phyloP scores from a whole-genome alignment of 352 stramenopile species.

The Bremia lactucae region DNA sequence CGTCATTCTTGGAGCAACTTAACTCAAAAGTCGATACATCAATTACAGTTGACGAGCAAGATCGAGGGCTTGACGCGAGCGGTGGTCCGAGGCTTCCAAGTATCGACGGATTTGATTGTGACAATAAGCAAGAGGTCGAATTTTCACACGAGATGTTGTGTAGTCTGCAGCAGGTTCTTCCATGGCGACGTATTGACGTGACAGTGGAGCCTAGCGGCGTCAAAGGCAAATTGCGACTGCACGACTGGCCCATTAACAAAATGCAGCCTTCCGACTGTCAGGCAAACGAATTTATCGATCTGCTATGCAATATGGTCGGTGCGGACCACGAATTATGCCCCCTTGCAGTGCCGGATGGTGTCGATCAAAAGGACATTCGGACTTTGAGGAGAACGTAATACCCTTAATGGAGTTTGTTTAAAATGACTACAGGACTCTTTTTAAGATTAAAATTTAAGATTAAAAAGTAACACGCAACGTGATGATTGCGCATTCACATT shows the following conservation, averaged over 20 bases:
- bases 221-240: slow-evolving; percentile 61
- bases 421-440: no score
- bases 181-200: slow-evolving; percentile 57
- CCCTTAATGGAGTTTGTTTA: no score
- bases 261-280: slow-evolving; percentile 54
- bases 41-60: slow-evolving; percentile 24
- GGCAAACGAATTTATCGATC: slow-evolving; percentile 60
- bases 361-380: slow-evolving; percentile 9
- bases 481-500: no score
- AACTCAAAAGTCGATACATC: slow-evolving; percentile 36
- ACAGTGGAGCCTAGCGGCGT: slow-evolving; percentile 49
- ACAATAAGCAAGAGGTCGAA: slow-evolving; percentile 75
- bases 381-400: no score
- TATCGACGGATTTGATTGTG: slow-evolving; percentile 48
- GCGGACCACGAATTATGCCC: slow-evolving; percentile 42
- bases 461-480: no score
- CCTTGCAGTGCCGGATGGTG: slow-evolving; percentile 11
- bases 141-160: slow-evolving; percentile 55
- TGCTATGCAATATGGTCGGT: slow-evolving; percentile 59
- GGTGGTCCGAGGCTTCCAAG: slow-evolving; percentile 34
- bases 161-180: slow-evolving; percentile 35
- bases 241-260: slow-evolving; percentile 75
- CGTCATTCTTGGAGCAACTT: slow-evolving; percentile 25
- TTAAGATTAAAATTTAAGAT: no score
- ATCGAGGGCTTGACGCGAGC: slow-evolving; percentile 29